Conservation (phyloP, 2,329 filamentous ascomycete species). For the Hypoxylon sp. region DNA sequence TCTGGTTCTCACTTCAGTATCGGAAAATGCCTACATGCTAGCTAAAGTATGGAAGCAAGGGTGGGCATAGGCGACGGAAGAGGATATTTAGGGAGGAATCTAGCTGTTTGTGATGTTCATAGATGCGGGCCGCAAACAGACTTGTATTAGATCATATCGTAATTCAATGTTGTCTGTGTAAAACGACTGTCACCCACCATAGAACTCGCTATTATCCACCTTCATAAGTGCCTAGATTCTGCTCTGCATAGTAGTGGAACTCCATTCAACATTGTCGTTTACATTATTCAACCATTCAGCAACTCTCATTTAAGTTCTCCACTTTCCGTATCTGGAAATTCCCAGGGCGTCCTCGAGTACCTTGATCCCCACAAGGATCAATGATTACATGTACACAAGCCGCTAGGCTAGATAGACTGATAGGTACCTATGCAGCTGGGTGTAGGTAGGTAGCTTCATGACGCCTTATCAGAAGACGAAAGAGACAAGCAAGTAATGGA, state of each 20-base stretch:
- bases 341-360: background rate
- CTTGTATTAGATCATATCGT: background rate
- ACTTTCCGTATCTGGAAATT: constrained; percentile 8
- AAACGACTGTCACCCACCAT: background rate
- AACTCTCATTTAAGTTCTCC: background rate
- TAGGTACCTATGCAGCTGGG: no score
- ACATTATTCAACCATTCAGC: background rate
- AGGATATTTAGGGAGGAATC: background rate
- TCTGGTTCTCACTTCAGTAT: no score
- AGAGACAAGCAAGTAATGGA: background rate
- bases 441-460: background rate
- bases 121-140: background rate
- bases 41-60: background rate
- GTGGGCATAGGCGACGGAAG: background rate
- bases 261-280: no score
- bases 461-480: background rate
- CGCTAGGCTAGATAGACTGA: background rate
- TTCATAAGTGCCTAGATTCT: no score
- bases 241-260: background rate
- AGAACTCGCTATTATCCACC: background rate
- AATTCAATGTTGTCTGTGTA: background rate
- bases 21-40: background rate
- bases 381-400: no score
- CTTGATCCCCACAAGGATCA: background rate
- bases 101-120: background rate